These are phyloP conservation scores for Nectriaceae sp. DNA, from an alignment of 2,329 filamentous ascomycete genomes.

Conservation along the genomic window DNA sequence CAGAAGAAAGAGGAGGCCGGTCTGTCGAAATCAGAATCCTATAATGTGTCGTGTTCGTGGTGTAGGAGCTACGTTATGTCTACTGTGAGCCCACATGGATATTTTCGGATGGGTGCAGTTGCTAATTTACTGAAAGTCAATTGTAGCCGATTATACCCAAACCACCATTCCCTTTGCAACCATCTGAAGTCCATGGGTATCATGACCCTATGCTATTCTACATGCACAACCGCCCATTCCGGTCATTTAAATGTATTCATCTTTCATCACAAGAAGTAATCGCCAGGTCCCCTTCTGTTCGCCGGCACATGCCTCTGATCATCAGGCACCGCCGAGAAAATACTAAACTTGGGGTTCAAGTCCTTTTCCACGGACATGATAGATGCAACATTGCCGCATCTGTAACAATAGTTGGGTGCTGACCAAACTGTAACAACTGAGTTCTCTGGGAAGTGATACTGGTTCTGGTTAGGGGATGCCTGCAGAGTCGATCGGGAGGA, in stretches of 20 bases:
- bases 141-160: slow-evolving; percentile 27
- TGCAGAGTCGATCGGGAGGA: neutral
- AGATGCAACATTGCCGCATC: slow-evolving; percentile 94
- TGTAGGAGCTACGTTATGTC: no score
- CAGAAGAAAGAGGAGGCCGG: no score
- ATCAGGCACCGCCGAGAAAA: slow-evolving; percentile 87
- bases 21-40: no score
- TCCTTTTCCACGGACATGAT: slow-evolving; percentile 91
- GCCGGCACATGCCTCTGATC: slow-evolving; percentile 79
- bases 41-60: no score
- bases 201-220: slow-evolving; percentile 45
- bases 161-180: slow-evolving; percentile 30
- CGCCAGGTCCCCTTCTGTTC: slow-evolving; percentile 65
- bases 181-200: slow-evolving; percentile 40
- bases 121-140: slow-evolving; percentile 16
- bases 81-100: no score
- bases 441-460: slow-evolving; percentile 94
- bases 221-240: slow-evolving; percentile 34
- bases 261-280: slow-evolving; percentile 65
- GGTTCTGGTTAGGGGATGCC: slow-evolving; percentile 28
- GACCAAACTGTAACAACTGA: slow-evolving; percentile 98
- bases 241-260: slow-evolving; percentile 26
- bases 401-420: slow-evolving; percentile 92
- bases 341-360: slow-evolving; percentile 87
- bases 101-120: no score